Percentiles rank a stretch among this genome's conserved stretches.
phyloP scores from a whole-genome alignment of 805 yeast genomes.

The Candida nemodendra region DNA sequence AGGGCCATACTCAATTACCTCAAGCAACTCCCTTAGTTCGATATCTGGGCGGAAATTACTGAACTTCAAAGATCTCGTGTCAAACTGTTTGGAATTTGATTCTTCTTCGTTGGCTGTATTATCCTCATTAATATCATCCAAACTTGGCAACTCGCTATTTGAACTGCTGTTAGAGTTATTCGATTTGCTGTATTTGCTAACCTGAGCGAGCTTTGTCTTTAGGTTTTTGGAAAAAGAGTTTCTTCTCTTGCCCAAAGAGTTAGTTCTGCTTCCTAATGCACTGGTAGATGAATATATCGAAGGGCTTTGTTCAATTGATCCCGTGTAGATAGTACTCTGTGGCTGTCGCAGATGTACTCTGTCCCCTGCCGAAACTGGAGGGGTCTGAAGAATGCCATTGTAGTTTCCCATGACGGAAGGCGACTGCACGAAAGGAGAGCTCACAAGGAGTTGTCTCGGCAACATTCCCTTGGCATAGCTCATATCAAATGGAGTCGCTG shows the following conservation, averaged over 20 bases:
- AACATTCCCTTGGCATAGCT: conserved; percentile 59
- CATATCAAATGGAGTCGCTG: conserved; percentile 58
- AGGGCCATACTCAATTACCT: conserved; percentile 55
- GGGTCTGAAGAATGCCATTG: conserved; percentile 5
- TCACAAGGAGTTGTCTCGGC: conserved; percentile 59
- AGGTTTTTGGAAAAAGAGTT: conserved; percentile 19
- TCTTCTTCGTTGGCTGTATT: neutral
- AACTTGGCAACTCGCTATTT: neutral
- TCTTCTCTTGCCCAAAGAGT: conserved; percentile 4
- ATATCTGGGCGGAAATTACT: conserved; percentile 19
- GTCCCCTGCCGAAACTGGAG: conserved; percentile 8
- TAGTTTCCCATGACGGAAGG: conserved; percentile 25
- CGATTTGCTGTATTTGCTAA: conserved; percentile 6
- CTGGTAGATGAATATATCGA: neutral
- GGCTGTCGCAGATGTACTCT: conserved; percentile 3
- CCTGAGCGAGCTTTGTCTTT: conserved; percentile 18
- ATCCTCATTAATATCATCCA: too few species aligned
- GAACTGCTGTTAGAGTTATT: conserved; percentile 2
- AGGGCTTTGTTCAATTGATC: neutral
- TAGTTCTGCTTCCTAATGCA: neutral
- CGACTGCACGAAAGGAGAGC: conserved; percentile 57
- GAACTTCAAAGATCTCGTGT: conserved; percentile 24
- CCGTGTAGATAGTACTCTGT: neutral
- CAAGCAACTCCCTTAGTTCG: conserved; percentile 30
- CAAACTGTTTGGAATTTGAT: neutral